Evolutionary conservation across 73 alveolate species (phyloP).

Genomic region (Tetrahymena borealis): DNA sequence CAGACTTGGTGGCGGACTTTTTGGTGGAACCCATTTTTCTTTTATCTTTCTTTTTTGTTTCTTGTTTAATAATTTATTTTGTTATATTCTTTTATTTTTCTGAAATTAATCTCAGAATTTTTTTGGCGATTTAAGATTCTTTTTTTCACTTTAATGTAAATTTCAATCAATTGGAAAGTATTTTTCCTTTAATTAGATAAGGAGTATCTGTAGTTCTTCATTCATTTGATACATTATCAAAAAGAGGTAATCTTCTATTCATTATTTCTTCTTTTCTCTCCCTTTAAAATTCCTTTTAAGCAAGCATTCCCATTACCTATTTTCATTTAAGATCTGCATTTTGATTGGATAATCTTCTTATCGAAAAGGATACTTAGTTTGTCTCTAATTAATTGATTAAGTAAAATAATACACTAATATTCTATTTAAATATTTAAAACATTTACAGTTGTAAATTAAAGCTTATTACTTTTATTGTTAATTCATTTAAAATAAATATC

Average conservation of each 20-base stretch:
- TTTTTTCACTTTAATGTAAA: not conserved
- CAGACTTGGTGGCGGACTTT: not conserved
- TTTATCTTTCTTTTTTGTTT: not conserved
- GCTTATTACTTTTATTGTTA: no score
- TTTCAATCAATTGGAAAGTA: not conserved
- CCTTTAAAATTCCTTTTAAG: not conserved
- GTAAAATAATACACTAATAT: no score
- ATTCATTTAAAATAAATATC: no score
- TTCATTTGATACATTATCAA: no score
- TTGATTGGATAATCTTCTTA: not conserved
- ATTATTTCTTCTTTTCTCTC: not conserved
- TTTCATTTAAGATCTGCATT: not conserved
- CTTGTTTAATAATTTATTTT: not conserved
- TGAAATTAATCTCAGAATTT: not conserved
- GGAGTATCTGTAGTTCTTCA: no score
- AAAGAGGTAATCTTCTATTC: no score
- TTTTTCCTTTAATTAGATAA: no score
- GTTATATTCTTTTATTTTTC: not conserved
- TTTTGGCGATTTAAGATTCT: not conserved
- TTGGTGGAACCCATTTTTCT: constrained; percentile 1
- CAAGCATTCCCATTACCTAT: not conserved
- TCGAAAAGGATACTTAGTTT: not conserved
- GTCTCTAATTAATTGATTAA: not conserved
- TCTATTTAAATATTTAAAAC: no score
- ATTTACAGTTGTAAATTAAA: no score